phyloP scores from a whole-genome alignment of 768 basidiomycete species.

The Hericium coralloides region DNA sequence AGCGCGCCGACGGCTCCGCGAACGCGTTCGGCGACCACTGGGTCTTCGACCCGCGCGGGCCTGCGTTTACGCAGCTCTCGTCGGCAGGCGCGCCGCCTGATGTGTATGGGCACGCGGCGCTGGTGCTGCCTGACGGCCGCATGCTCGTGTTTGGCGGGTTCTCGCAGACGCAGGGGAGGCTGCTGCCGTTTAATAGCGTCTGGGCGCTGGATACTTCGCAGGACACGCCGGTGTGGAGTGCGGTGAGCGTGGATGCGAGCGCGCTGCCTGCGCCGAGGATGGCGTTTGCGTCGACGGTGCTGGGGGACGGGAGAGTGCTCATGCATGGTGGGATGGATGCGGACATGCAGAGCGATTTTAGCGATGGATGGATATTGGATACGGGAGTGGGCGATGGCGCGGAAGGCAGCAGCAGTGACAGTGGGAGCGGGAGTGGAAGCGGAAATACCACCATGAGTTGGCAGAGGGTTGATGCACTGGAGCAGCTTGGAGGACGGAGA shows the following conservation, averaged over 20 bases:
- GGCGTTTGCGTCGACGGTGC: slow-evolving; percentile 46
- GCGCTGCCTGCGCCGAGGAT: slow-evolving; percentile 49
- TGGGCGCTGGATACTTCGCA: slow-evolving; percentile 57
- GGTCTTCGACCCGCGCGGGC: slow-evolving; percentile 41
- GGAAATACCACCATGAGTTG: slow-evolving; percentile 49
- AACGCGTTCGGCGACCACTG: slow-evolving; percentile 56
- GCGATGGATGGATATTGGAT: slow-evolving; percentile 67
- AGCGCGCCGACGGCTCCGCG: slow-evolving; percentile 72
- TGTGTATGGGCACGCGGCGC: slow-evolving; percentile 62
- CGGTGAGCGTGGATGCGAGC: slow-evolving; percentile 27
- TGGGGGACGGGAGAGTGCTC: slow-evolving; percentile 47
- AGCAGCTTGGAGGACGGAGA: slow-evolving; percentile 51
- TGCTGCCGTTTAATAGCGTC: slow-evolving; percentile 49
- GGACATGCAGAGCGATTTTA: slow-evolving; percentile 35
- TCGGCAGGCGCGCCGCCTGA: slow-evolving; percentile 48
- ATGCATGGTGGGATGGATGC: slow-evolving; percentile 76
- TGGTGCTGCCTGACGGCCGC: slow-evolving; percentile 60
- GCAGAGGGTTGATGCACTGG: slow-evolving; percentile 40
- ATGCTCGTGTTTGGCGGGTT: slow-evolving; percentile 74
- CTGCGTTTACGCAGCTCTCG: slow-evolving; percentile 48
- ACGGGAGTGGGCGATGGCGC: slow-evolving; percentile 15
- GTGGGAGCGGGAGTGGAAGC: background rate
- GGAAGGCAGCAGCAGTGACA: background rate
- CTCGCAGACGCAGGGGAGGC: slow-evolving; percentile 31
- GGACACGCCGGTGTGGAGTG: slow-evolving; percentile 39